Percentiles rank a stretch among this genome's conserved stretches.
These are phyloP conservation scores for Neonectria magnoliae DNA, from an alignment of 2,329 filamentous ascomycete genomes.

Conservation along the genomic window DNA sequence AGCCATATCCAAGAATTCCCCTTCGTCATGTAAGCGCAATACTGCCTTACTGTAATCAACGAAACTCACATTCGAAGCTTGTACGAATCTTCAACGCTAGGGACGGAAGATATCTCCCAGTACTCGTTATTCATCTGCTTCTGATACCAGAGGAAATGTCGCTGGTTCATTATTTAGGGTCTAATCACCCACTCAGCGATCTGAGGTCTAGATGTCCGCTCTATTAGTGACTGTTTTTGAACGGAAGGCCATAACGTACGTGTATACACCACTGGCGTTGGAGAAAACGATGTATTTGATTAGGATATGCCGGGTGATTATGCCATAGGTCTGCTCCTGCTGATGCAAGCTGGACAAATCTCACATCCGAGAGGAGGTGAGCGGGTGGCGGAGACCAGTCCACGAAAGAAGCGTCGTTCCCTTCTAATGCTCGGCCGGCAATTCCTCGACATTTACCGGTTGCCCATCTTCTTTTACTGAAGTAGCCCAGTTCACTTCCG, in stretches of 20 bases:
- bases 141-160: conserved; percentile 43
- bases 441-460: background rate
- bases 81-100: conserved; percentile 8
- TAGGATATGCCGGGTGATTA: background rate
- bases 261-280: background rate
- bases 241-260: background rate
- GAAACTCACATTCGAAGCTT: conserved; percentile 44
- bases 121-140: conserved; percentile 40
- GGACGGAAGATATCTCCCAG: background rate
- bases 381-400: background rate
- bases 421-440: background rate
- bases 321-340: background rate
- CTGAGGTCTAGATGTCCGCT: conserved; percentile 33
- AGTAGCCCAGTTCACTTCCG: background rate
- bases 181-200: conserved; percentile 53
- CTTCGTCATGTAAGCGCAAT: conserved; percentile 17
- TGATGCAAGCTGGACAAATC: background rate
- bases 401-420: background rate
- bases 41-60: conserved; percentile 44
- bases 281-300: background rate
- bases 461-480: background rate
- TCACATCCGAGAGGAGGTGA: background rate
- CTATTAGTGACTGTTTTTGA: background rate
- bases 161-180: conserved; percentile 21
- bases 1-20: conserved; percentile 56